Conservation (phyloP, 805 yeast genomes). For the Monosporozyma solicola region DNA sequence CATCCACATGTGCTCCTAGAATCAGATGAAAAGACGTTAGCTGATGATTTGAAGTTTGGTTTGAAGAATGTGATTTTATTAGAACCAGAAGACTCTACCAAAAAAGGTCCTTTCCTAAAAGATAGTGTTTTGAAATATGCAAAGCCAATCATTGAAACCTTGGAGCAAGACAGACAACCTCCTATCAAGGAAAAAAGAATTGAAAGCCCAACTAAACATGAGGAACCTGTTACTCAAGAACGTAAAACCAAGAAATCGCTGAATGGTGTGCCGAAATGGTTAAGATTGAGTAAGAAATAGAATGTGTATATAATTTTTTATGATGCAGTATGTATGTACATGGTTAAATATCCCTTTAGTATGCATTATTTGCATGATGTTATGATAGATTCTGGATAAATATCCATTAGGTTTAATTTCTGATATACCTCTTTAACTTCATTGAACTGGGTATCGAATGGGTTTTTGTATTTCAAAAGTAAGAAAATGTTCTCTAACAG, state of each 20-base stretch:
- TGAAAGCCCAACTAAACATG: neutral
- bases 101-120: constrained; percentile 24
- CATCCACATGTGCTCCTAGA: constrained; percentile 38
- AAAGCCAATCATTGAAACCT: constrained; percentile 27
- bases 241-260: constrained; percentile 5
- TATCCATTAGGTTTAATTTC: constrained; percentile 7
- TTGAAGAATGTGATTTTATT: constrained; percentile 38
- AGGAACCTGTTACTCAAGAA: neutral
- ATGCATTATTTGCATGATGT: constrained; percentile 6
- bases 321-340: constrained; percentile 2
- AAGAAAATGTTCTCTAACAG: constrained; percentile 7
- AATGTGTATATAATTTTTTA: neutral
- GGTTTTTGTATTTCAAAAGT: constrained; percentile 9
- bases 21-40: constrained; percentile 24
- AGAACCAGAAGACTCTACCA: constrained; percentile 13
- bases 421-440: constrained; percentile 11
- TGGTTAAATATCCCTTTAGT: neutral
- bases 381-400: neutral
- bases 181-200: neutral
- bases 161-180: neutral
- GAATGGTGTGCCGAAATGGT: constrained; percentile 34
- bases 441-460: constrained; percentile 9
- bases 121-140: constrained; percentile 26
- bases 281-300: constrained; percentile 31
- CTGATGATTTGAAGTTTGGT: constrained; percentile 36